These are phyloP conservation scores for Zangia roseola DNA, from an alignment of 768 basidiomycete genomes.

Conservation along the genomic window DNA sequence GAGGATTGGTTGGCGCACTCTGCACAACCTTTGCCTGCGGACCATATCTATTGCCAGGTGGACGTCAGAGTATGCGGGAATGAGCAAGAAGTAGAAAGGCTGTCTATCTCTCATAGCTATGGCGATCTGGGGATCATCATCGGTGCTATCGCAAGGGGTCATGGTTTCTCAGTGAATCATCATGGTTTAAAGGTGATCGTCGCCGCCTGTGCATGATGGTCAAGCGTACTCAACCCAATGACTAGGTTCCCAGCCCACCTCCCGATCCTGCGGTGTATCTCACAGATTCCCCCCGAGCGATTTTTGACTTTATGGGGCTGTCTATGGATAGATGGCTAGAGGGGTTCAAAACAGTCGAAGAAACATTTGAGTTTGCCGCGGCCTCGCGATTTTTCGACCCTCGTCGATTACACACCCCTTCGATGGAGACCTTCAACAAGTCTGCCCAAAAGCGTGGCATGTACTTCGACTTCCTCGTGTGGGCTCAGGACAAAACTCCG, in stretches of 20 bases:
- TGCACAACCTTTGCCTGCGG: slow-evolving; percentile 4
- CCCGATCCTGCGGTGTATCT: slow-evolving; percentile 45
- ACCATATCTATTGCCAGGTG: slow-evolving; percentile 44
- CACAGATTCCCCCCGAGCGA: slow-evolving; percentile 45
- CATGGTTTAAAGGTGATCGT: slow-evolving; percentile 57
- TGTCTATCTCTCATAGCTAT: slow-evolving; percentile 58
- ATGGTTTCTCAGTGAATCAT: slow-evolving; percentile 48
- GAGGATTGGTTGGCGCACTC: slow-evolving; percentile 37
- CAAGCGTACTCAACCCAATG: slow-evolving; percentile 19
- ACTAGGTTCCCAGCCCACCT: slow-evolving; percentile 27
- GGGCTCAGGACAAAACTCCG: slow-evolving; percentile 34
- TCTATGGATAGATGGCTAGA: slow-evolving; percentile 47
- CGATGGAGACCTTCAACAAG: slow-evolving; percentile 41
- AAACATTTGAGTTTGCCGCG: slow-evolving; percentile 58
- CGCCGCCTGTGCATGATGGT: neutral
- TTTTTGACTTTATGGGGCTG: slow-evolving; percentile 57
- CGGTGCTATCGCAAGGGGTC: slow-evolving; percentile 50
- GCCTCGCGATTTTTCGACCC: slow-evolving; percentile 55
- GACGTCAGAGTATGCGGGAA: slow-evolving; percentile 61
- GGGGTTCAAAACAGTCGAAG: slow-evolving; percentile 55
- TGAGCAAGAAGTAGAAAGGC: slow-evolving; percentile 47
- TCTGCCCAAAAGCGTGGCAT: slow-evolving; percentile 48
- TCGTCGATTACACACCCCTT: slow-evolving; percentile 31
- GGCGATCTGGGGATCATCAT: slow-evolving; percentile 75
- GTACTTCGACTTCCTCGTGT: slow-evolving; percentile 58